These are phyloP conservation scores for Ramalina peruviana DNA, from an alignment of 495 filamentous ascomycete species.

Conservation along the genomic window DNA sequence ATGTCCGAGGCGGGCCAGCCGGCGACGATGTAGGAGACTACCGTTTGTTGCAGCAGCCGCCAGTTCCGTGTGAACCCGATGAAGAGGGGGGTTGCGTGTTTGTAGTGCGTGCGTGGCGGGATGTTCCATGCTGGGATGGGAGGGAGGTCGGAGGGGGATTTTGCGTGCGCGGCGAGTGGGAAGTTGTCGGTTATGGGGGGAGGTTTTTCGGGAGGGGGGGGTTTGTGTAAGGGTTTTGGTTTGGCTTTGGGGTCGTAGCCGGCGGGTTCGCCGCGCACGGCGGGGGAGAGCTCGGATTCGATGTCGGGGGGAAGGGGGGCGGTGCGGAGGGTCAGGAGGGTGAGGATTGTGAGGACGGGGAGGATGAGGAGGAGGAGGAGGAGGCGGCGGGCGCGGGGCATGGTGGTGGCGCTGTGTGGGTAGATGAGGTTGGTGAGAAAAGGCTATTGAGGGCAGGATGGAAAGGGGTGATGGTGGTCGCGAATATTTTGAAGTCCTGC, in stretches of 20 bases:
- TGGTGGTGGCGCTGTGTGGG: too few species aligned
- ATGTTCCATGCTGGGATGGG: conserved; percentile 14
- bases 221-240: not conserved
- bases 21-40: conserved; percentile 44
- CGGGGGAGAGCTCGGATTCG: not conserved
- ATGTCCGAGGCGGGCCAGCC: conserved; percentile 50
- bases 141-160: conserved; percentile 8
- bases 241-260: conserved; percentile 6
- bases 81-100: conserved; percentile 33
- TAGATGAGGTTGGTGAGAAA: too few species aligned
- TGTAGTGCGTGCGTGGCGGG: conserved; percentile 8
- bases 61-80: conserved; percentile 48
- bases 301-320: not conserved
- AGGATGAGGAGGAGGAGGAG: not conserved
- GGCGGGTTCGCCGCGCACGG: not conserved
- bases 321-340: conserved; percentile 1
- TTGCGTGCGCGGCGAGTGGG: conserved; percentile 9
- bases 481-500: too few species aligned
- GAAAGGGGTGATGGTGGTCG: too few species aligned
- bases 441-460: too few species aligned
- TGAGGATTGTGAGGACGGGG: conserved; percentile 1
- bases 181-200: conserved; percentile 12
- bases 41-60: conserved; percentile 43
- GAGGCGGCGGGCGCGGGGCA: not conserved
- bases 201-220: conserved; percentile 1